phyloP scores from a whole-genome alignment of 2,329 filamentous ascomycete species.

The Diplodia sapinea region DNA sequence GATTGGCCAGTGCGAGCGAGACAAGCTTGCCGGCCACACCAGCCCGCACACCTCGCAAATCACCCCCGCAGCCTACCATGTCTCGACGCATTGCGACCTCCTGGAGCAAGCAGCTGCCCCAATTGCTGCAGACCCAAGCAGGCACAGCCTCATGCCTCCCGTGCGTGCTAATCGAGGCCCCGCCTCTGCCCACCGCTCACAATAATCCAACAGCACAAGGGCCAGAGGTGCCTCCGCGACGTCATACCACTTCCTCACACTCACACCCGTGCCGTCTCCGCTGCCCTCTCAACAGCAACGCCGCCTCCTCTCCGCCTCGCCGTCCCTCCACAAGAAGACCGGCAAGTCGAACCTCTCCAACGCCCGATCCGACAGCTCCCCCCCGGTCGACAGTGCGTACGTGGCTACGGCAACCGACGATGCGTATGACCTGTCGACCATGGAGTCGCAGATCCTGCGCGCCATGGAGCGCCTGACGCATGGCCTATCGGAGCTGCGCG shows the following conservation, averaged over 20 bases:
- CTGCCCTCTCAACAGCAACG: neutral
- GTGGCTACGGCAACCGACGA: slow-evolving; percentile 54
- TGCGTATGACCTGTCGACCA: slow-evolving; percentile 64
- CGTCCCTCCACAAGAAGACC: slow-evolving; percentile 57
- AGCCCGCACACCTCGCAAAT: slow-evolving; percentile 1
- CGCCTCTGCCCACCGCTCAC: neutral
- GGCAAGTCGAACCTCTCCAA: slow-evolving; percentile 56
- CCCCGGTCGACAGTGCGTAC: slow-evolving; percentile 38
- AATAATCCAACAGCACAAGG: neutral
- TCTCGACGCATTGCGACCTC: slow-evolving; percentile 28
- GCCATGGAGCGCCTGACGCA: slow-evolving; percentile 63
- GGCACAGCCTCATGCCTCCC: neutral
- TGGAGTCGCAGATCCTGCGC: slow-evolving; percentile 62
- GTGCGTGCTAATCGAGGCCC: slow-evolving; percentile 19
- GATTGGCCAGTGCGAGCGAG: slow-evolving; percentile 4
- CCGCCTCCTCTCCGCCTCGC: slow-evolving; percentile 51
- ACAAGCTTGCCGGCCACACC: slow-evolving; percentile 3
- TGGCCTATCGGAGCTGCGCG: slow-evolving; percentile 66
- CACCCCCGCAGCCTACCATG: slow-evolving; percentile 7
- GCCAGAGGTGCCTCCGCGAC: slow-evolving; percentile 11
- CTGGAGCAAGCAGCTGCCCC: slow-evolving; percentile 25
- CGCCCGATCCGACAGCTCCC: slow-evolving; percentile 44
- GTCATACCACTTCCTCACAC: slow-evolving; percentile 3
- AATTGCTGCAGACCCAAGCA: neutral
- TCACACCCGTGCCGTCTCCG: neutral